Evolutionary conservation across 495 filamentous ascomycete genomes (phyloP).

Genomic region (Physcia stellaris): DNA sequence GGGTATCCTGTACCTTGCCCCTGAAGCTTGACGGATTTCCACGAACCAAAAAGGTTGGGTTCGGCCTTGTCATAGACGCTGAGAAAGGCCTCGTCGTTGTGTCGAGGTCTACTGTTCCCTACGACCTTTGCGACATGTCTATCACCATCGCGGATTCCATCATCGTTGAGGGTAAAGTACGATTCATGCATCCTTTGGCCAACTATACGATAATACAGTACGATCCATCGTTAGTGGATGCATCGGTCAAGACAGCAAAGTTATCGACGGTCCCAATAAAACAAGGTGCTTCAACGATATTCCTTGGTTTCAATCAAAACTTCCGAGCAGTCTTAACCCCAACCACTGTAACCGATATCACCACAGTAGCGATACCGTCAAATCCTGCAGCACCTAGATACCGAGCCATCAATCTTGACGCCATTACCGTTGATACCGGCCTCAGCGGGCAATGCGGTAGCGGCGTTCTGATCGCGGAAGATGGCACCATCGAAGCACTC

Average conservation of each 20-base stretch:
- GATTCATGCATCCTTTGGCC: slow-evolving; percentile 96
- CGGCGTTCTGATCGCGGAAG: slow-evolving; percentile 77
- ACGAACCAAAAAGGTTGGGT: slow-evolving; percentile 79
- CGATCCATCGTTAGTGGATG: slow-evolving; percentile 81
- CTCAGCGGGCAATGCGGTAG: slow-evolving; percentile 88
- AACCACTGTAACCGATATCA: slow-evolving; percentile 93
- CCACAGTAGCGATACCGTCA: slow-evolving; percentile 89
- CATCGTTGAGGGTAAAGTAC: slow-evolving; percentile 81
- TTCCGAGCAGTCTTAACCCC: slow-evolving; percentile 85
- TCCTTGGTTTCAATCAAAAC: slow-evolving; percentile 95
- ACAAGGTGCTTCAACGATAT: slow-evolving; percentile 81
- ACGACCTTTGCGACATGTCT: slow-evolving; percentile 90
- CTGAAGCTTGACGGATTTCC: slow-evolving; percentile 95
- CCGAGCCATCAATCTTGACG: slow-evolving; percentile 90
- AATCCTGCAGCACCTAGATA: slow-evolving; percentile 87
- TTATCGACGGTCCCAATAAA: slow-evolving; percentile 72
- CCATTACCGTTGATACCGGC: slow-evolving; percentile 90
- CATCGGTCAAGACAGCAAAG: slow-evolving; percentile 78
- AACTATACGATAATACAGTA: slow-evolving; percentile 96
- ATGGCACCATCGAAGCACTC: slow-evolving; percentile 83
- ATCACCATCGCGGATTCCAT: slow-evolving; percentile 93
- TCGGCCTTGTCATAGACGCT: slow-evolving; percentile 90
- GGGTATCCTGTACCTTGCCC: slow-evolving; percentile 82
- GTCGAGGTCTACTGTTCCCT: slow-evolving; percentile 84
- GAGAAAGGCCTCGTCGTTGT: slow-evolving; percentile 90